Evolutionary conservation across 192 early-diverging fungal genomes (phyloP), one percentile per base, ranked within the genome.

Genomic region (Linnemannia hyalina): DNA sequence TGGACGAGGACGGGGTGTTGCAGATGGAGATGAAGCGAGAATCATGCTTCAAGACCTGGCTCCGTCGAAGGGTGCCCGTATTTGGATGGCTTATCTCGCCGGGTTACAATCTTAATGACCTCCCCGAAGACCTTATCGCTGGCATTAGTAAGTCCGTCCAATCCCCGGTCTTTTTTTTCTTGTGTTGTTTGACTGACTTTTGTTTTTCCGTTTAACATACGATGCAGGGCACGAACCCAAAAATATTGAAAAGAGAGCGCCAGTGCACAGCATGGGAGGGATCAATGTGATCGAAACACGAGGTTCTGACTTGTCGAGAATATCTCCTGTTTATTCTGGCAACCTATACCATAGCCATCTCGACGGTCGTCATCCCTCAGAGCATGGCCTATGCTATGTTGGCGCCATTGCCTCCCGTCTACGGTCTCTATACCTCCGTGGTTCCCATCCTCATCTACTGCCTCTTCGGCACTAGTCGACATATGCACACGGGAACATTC

Each of bases 361-460:
- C 87, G 5, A 88, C 87, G 57, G 81, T 89, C 29, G 88, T 89
- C 42, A 87, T 89, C 47, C 88, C 88, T 63, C 88, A 89, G 47
- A 87, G 88, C 72, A 89, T 89, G 89, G 89, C 89, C 26, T 89
- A 89, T 80, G 89, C 89, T 11, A 88, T 83, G 83, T 73, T 89
- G n/a, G 89, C 89, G 26, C 78, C 80, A 6, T 69, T 89, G 57
- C 89, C 89, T 22, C 88, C 89, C 35, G 89, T 88, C 16, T 88
- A 88, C 65, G 89, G 89, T n/a, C 80, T 89, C 35, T 89, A 89
- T 35, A 88, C 89, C 16, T 86, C 88, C 0, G 80, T 89, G 10
- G 80, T 80, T 9, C 85, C 88, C 20, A 85, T 85, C 32, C 70
- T 89, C 29, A 78, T 89, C 8, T 89, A 89, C 69, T 81, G 80